Base-by-base conservation (phyloP, 306 rosid genomes). In the Glycyrrhiza uralensis region DNA sequence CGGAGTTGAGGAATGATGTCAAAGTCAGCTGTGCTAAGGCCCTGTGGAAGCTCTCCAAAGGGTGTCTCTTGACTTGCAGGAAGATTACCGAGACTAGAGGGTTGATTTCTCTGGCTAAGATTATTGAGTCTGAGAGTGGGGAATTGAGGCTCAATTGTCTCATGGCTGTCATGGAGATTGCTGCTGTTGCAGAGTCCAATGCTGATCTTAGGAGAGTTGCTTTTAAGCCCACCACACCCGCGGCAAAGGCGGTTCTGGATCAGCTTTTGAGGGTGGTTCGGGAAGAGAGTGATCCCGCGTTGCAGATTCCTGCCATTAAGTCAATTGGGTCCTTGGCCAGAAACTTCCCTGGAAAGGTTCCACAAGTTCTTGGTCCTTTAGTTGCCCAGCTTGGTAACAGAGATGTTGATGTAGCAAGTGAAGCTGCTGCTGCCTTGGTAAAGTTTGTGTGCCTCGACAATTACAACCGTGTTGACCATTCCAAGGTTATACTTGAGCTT, bases 81-180 rank as follows among this genome's bases (percentile, higher is more conserved):
- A 93, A 89, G 72, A 85, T 93, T 39, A 83, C 96, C 0, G 97
- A 89, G 87, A 87, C 96, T 0, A 93, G 87, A 83, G 98, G 98
- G 39, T 86, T 93, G 87, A 77, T 91, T 71, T 93, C 92, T 82
- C 65, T 93, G 67, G 97, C 98, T 0, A 91, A 87, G 85, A 84
- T 93, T 44, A 74, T 93, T 26, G 92, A 89, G 83, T 75, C 60
- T 3, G 91, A 85, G 58, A 82, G 35, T 11, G 94, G 82, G 10
- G 87, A 86, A 0, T 87, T 91, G 88, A 89, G 77, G 79, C 6
- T 76, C 15, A 91, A 89, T 71, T 91, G 95, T 78, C 84, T 94
- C 75, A 91, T 86, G 92, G 85, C 96, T 35, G 66, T 91, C 49
- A 89, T 80, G 94, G 98, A 94, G 86, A 87, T 91, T 38, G 81